Evolutionary conservation across 768 basidiomycete species (phyloP).

Genomic region (Lactifluus piperatus): DNA sequence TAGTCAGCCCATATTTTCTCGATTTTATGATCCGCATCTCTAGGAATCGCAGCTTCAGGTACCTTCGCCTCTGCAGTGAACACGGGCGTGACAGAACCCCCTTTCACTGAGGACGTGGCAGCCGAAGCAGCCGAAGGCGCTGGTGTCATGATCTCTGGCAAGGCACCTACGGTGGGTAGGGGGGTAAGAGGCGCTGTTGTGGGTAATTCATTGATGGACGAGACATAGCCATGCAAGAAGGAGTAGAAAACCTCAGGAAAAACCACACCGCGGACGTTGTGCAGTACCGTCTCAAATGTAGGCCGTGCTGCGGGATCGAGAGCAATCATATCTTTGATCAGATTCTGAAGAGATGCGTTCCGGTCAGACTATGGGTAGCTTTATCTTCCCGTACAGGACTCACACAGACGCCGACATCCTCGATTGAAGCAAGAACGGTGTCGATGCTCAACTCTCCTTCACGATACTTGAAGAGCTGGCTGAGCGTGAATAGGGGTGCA

Average conservation of each 20-base stretch:
- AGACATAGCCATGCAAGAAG: constrained; percentile 85
- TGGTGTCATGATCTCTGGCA: constrained; percentile 4
- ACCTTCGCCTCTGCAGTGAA: constrained; percentile 10
- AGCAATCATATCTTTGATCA: constrained; percentile 87
- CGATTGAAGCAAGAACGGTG: constrained; percentile 58
- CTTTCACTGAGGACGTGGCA: constrained; percentile 4
- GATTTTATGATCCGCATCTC: constrained; percentile 78
- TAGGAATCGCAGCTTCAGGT: constrained; percentile 41
- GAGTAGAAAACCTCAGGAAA: constrained; percentile 94
- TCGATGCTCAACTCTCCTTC: constrained; percentile 79
- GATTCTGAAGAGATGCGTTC: constrained; percentile 39
- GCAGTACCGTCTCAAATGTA: constrained; percentile 71
- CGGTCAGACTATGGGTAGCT: constrained; percentile 1
- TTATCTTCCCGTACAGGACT: constrained; percentile 25
- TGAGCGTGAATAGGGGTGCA: constrained; percentile 84
- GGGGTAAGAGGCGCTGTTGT: constrained; percentile 34
- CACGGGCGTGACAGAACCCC: constrained; percentile 10
- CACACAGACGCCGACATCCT: constrained; percentile 77
- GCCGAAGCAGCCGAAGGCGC: constrained; percentile 13
- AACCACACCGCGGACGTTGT: constrained; percentile 64
- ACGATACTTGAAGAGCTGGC: constrained; percentile 90
- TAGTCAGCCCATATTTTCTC: constrained; percentile 85
- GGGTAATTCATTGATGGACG: constrained; percentile 65
- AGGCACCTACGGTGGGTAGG: background rate
- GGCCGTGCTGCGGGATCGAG: constrained; percentile 72